These are phyloP conservation scores for Citeromyces hawaiiensis DNA, from an alignment of 1,139 yeast genomes.

Conservation along the genomic window DNA sequence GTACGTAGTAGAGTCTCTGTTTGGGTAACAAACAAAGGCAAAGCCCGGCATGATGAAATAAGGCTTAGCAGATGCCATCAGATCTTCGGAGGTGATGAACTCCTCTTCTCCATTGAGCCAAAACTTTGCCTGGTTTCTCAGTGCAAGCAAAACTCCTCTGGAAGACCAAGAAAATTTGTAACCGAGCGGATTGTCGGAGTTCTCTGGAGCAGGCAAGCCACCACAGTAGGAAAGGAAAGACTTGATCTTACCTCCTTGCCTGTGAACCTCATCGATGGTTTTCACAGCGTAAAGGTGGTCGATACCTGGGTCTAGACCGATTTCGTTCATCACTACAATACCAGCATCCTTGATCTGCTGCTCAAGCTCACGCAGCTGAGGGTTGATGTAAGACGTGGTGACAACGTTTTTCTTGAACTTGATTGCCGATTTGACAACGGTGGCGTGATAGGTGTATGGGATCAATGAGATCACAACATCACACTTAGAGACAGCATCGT, in stretches of 20 bases:
- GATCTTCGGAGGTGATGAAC: slow-evolving; percentile 72
- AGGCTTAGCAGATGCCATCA: slow-evolving; percentile 92
- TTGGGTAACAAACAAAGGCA: slow-evolving; percentile 91
- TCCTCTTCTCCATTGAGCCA: slow-evolving; percentile 79
- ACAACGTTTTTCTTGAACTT: slow-evolving; percentile 74
- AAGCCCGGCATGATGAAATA: slow-evolving; percentile 93
- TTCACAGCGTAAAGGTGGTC: slow-evolving; percentile 97
- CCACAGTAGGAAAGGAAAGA: slow-evolving; percentile 96
- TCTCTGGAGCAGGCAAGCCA: slow-evolving; percentile 96
- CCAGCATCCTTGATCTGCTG: slow-evolving; percentile 74
- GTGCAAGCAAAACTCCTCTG: slow-evolving; percentile 91
- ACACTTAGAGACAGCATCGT: slow-evolving; percentile 59
- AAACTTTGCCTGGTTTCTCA: slow-evolving; percentile 85
- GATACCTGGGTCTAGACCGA: slow-evolving; percentile 95
- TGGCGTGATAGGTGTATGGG: slow-evolving; percentile 90
- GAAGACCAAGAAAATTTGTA: slow-evolving; percentile 99
- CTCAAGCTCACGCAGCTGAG: slow-evolving; percentile 76
- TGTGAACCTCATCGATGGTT: slow-evolving; percentile 94
- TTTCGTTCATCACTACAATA: slow-evolving; percentile 83
- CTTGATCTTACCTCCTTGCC: slow-evolving; percentile 79
- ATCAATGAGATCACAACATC: slow-evolving; percentile 90
- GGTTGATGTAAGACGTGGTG: slow-evolving; percentile 92
- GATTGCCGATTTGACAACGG: slow-evolving; percentile 88
- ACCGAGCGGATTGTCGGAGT: slow-evolving; percentile 94
- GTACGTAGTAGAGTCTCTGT: slow-evolving; percentile 94